These are phyloP conservation scores for Russula earlei DNA, from an alignment of 768 basidiomycete species.

Conservation along the genomic window DNA sequence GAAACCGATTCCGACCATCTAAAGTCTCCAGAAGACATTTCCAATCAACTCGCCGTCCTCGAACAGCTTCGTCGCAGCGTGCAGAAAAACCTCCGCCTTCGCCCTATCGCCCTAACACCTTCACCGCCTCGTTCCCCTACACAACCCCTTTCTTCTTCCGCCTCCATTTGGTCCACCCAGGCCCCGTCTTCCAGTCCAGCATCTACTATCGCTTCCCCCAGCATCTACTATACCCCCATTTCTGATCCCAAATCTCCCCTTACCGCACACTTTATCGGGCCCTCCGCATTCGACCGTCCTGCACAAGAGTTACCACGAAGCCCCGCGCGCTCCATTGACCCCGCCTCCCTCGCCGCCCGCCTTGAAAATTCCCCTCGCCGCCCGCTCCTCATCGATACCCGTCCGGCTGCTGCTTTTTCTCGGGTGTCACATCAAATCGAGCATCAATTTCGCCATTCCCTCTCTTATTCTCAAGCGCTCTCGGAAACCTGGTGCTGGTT, in stretches of 20 bases:
- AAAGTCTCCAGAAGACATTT: conserved; percentile 43
- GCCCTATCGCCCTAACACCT: conserved; percentile 56
- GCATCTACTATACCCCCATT: conserved; percentile 45
- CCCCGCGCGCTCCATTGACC: conserved; percentile 33
- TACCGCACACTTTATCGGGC: conserved; percentile 27
- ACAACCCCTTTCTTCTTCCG: conserved; percentile 22
- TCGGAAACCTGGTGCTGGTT: conserved; percentile 57
- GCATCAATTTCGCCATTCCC: conserved; percentile 81
- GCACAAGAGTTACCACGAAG: conserved; percentile 21
- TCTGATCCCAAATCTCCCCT: conserved; percentile 28
- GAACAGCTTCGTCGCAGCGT: conserved; percentile 63
- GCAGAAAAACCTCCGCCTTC: conserved; percentile 65
- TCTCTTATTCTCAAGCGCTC: conserved; percentile 84
- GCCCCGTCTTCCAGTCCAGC: conserved; percentile 36
- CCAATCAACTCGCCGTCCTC: conserved; percentile 56
- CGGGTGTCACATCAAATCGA: conserved; percentile 52
- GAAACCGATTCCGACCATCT: conserved; percentile 22
- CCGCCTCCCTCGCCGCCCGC: conserved; percentile 39
- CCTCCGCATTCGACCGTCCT: conserved; percentile 19
- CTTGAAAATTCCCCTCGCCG: conserved; percentile 35
- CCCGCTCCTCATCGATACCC: conserved; percentile 76
- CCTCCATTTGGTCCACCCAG: conserved; percentile 24
- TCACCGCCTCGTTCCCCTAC: conserved; percentile 21
- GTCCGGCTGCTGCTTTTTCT: conserved; percentile 59
- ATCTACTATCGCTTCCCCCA: conserved; percentile 32